These are phyloP conservation scores for Microbotryum silenes-acaulis DNA, from an alignment of 1,284 basidiomycete species.

Conservation along the genomic window DNA sequence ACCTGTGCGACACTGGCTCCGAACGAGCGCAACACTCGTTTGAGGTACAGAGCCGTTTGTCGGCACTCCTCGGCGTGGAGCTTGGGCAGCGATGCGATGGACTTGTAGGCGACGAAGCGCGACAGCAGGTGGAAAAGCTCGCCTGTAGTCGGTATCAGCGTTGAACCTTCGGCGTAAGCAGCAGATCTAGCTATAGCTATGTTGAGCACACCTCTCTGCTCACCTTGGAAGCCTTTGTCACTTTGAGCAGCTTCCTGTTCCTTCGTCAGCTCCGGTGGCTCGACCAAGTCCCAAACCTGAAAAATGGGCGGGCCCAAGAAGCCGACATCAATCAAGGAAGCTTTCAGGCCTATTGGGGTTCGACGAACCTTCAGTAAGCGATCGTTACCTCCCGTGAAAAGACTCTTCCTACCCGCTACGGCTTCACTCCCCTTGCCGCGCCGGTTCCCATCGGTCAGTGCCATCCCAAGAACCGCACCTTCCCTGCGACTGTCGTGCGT, in stretches of 20 bases:
- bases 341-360: no score
- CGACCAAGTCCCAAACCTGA: slow-evolving; percentile 17
- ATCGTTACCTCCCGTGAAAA: slow-evolving; percentile 79
- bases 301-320: no score
- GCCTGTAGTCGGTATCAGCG: slow-evolving; percentile 11
- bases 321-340: no score
- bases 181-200: slow-evolving; percentile 7
- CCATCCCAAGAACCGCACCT: no score
- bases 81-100: slow-evolving; percentile 60
- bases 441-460: no score
- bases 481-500: no score
- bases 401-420: slow-evolving; percentile 29
- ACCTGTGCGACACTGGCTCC: slow-evolving; percentile 51
- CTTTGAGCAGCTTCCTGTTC: no score
- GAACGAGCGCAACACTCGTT: slow-evolving; percentile 73
- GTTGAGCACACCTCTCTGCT: neutral
- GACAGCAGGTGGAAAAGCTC: slow-evolving; percentile 57
- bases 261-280: no score
- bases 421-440: neutral
- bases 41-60: slow-evolving; percentile 82
- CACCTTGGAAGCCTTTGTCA: slow-evolving; percentile 12
- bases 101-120: slow-evolving; percentile 79
- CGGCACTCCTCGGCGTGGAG: slow-evolving; percentile 70
- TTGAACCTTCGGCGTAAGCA: neutral
- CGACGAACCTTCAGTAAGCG: slow-evolving; percentile 62